A percentile compares a stretch with the other conserved stretches of the same genome.
Evolutionary conservation across 257 asterid genomes (phyloP).

Genomic region (Primulina huaijiensis): DNA sequence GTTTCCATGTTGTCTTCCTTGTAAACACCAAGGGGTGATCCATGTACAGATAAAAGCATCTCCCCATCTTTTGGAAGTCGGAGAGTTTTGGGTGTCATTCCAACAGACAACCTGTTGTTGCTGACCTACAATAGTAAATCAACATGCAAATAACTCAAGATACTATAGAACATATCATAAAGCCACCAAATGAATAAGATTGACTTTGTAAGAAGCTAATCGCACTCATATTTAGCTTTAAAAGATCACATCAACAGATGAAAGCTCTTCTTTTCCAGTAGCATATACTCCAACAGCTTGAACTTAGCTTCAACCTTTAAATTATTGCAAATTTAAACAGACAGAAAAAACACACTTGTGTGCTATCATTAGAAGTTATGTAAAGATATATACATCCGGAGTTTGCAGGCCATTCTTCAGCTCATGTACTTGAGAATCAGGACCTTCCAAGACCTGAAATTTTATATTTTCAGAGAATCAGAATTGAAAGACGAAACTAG

Average conservation of each 20-base stretch:
- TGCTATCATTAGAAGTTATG: background rate
- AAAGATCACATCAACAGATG: background rate
- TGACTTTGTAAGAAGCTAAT: background rate
- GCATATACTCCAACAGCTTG: background rate
- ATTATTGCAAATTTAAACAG: background rate
- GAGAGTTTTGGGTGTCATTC: conserved; percentile 70
- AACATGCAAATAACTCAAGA: conserved; percentile 1
- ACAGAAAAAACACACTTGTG: background rate
- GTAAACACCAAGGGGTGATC: conserved; percentile 89
- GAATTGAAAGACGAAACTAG: conserved; percentile 10
- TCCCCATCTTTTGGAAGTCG: conserved; percentile 85
- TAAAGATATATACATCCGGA: conserved; percentile 57
- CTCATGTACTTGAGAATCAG: conserved; percentile 47
- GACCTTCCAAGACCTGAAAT: conserved; percentile 67
- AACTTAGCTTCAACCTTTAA: background rate
- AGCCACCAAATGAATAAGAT: background rate
- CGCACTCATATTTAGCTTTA: background rate
- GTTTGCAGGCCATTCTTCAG: conserved; percentile 67
- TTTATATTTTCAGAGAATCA: background rate
- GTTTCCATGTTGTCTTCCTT: conserved; percentile 95
- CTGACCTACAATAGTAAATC: conserved; percentile 44
- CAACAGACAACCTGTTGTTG: conserved; percentile 59
- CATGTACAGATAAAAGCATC: conserved; percentile 83
- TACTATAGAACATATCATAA: conserved; percentile 9
- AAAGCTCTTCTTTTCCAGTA: background rate